Conservation (phyloP, 306 rosid genomes). For the Dryas octopetala region DNA sequence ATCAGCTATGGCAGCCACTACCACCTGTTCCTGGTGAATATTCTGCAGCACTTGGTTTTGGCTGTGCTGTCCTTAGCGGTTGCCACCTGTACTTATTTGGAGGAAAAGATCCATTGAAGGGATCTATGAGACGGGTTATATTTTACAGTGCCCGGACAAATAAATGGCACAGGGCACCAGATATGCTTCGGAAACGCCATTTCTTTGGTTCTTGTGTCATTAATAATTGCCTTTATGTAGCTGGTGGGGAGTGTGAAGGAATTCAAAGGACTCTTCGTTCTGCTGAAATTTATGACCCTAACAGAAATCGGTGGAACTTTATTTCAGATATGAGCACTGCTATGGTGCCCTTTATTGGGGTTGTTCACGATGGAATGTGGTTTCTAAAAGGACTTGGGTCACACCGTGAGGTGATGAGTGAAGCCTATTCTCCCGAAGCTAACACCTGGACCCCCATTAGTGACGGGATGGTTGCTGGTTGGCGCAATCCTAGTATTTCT, state of each 20-base stretch:
- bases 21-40: slow-evolving; percentile 96
- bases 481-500: slow-evolving; percentile 97
- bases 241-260: slow-evolving; percentile 99
- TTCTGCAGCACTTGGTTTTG: slow-evolving; percentile 95
- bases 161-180: slow-evolving; percentile 97
- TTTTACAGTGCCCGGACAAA: slow-evolving; percentile 94
- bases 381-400: slow-evolving; percentile 92
- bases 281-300: slow-evolving; percentile 93
- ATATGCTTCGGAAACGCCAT: slow-evolving; percentile 96
- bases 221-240: slow-evolving; percentile 93
- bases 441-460: slow-evolving; percentile 82
- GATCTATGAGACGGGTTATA: slow-evolving; percentile 97
- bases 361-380: slow-evolving; percentile 89
- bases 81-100: slow-evolving; percentile 96
- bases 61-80: slow-evolving; percentile 98
- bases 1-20: slow-evolving; percentile 98
- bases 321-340: slow-evolving; percentile 93
- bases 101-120: slow-evolving; percentile 85
- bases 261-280: slow-evolving; percentile 95
- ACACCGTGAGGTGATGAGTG: slow-evolving; percentile 88
- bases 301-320: slow-evolving; percentile 83
- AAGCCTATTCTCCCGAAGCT: slow-evolving; percentile 85
- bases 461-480: slow-evolving; percentile 83
- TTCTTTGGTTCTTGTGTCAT: slow-evolving; percentile 92
- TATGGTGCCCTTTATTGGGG: slow-evolving; percentile 98